Base-by-base conservation (phyloP, 257 asterid species). In the Fraxinus anomala region DNA sequence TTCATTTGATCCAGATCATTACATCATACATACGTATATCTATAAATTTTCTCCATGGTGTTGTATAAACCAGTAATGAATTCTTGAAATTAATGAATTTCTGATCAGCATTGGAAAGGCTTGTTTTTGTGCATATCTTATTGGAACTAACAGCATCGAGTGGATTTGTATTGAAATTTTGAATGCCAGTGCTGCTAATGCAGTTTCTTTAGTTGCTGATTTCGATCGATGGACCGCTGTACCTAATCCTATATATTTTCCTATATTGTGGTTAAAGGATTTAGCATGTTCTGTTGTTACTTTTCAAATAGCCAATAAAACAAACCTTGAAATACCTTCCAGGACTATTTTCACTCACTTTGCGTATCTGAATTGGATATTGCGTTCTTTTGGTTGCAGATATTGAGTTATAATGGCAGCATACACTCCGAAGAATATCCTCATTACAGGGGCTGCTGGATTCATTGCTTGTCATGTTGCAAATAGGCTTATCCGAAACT, bases 381-480 rank as follows among this genome's bases (percentile, higher is more conserved):
- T 16, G 8, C 23, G 13, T 73, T 4, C 36, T 70, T 37, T 69
- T 11, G 7, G 34, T 59, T 78, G 83, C 85, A 87, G 87, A 76
- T 73, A 78, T n/a, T 72, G 4, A 37, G 72, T 68, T 23, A 63
- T 28, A 31, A 85, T 85, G 91, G 68, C 88, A 75, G 56, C 82
- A 0, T 90, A 83, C 79, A 79, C 75, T 13, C 96, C 96, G 23
- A 86, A 87, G 80, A 90, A 89, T 37, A 90, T 90, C 84, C 93
- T 90, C 68, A 89, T 90, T 66, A 90, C 96, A 12, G 96, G 96
- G 61, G 96, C 96, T 47, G 96, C 96, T 1, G 96, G 96, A 42
- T 90, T 90, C 82, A 89, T 90, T 36, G 96, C 96, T 1, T 89
- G 89, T 23, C 96, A 90, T 85, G 96, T 90, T 19, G 93, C 96